These are phyloP conservation scores for Fonsecaea pedrosoi DNA, from an alignment of 2,329 filamentous ascomycete genomes.

Conservation along the genomic window DNA sequence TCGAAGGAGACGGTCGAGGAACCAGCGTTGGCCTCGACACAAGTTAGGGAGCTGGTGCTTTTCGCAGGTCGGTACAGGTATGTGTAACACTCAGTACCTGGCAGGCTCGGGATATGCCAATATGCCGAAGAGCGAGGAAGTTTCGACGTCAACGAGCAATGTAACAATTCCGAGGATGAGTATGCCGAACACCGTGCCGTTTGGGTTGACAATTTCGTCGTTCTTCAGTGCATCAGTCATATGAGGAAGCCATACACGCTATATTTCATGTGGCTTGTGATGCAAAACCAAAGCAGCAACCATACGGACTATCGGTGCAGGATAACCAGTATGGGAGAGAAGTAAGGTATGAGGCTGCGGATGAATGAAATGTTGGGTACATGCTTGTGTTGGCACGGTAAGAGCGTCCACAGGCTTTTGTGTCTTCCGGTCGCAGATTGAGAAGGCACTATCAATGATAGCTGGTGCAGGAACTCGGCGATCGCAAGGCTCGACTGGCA, in stretches of 20 bases:
- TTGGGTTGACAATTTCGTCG: neutral
- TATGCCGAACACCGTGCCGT: slow-evolving; percentile 6
- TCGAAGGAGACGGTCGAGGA: neutral
- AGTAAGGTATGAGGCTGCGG: neutral
- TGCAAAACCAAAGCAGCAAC: slow-evolving; percentile 13
- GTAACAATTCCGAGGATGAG: slow-evolving; percentile 6
- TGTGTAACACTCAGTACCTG: neutral
- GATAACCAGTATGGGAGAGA: slow-evolving; percentile 14
- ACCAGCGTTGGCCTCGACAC: neutral
- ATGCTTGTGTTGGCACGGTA: neutral
- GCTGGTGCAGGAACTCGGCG: neutral
- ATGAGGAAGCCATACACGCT: slow-evolving; percentile 25
- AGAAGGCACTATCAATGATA: neutral
- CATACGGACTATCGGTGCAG: neutral
- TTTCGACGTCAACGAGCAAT: neutral
- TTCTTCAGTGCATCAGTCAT: slow-evolving; percentile 1
- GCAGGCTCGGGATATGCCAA: neutral
- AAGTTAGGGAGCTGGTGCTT: neutral
- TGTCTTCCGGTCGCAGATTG: slow-evolving; percentile 30
- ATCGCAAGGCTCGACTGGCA: slow-evolving; percentile 1
- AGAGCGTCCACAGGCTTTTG: slow-evolving; percentile 28
- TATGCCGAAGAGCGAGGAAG: neutral
- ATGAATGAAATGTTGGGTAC: neutral
- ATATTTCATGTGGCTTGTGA: slow-evolving; percentile 19
- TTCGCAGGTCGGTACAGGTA: neutral